Evolutionary conservation across 148 eudicot genomes (phyloP).

Genomic region (Linanthus parryae): DNA sequence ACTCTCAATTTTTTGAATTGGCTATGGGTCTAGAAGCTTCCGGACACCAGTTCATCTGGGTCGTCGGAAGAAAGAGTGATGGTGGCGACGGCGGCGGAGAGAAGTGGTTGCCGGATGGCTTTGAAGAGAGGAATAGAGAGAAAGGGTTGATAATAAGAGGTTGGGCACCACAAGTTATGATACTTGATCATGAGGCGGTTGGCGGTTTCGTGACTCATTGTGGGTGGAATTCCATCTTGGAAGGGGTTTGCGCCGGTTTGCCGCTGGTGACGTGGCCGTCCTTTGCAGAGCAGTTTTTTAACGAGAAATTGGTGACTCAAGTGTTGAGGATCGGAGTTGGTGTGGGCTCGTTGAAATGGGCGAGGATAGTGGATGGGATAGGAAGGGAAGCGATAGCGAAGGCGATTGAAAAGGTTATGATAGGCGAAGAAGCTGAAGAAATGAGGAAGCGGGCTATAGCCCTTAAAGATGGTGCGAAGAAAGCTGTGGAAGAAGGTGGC

Average conservation of each 20-base stretch:
- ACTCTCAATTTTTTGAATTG: slow-evolving; percentile 6
- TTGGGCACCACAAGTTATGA: slow-evolving; percentile 21
- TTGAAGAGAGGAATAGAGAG: slow-evolving; percentile 13
- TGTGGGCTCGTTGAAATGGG: slow-evolving; percentile 3
- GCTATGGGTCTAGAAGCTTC: slow-evolving; percentile 9
- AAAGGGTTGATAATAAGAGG: slow-evolving; percentile 17
- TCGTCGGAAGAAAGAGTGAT: background rate
- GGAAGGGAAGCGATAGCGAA: background rate
- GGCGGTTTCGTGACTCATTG: slow-evolving; percentile 24
- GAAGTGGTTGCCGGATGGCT: slow-evolving; percentile 16
- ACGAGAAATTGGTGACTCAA: slow-evolving; percentile 3
- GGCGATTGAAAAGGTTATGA: slow-evolving; percentile 4
- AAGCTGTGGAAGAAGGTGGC: slow-evolving; percentile 8
- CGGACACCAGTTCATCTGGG: slow-evolving; percentile 15
- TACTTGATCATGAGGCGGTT: slow-evolving; percentile 13
- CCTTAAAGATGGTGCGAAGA: slow-evolving; percentile 1
- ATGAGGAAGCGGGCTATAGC: slow-evolving; percentile 2
- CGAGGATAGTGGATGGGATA: background rate
- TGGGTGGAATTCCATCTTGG: slow-evolving; percentile 20
- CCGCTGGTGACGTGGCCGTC: slow-evolving; percentile 19
- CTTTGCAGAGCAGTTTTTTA: slow-evolving; percentile 14
- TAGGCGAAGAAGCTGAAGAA: slow-evolving; percentile 1
- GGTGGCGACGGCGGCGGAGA: background rate
- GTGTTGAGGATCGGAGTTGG: slow-evolving; percentile 4
- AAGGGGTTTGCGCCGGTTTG: slow-evolving; percentile 15